A percentile compares a stretch with the other conserved stretches of the same genome.
These are phyloP conservation scores for Daldinia eschscholtzii DNA, from an alignment of 2,329 filamentous ascomycete species.

Conservation along the genomic window DNA sequence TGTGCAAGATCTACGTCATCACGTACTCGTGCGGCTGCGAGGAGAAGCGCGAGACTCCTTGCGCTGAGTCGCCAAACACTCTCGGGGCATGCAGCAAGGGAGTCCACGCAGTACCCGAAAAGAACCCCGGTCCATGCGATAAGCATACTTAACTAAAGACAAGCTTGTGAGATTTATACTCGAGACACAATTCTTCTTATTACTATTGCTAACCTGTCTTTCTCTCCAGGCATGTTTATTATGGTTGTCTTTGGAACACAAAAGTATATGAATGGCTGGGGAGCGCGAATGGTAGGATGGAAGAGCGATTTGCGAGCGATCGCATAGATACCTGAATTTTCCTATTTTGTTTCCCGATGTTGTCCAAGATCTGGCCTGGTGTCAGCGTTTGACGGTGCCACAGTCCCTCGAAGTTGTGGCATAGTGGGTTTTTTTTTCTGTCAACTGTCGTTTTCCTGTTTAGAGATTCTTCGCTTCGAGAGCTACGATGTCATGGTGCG, in stretches of 20 bases:
- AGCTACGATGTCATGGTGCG: constrained; percentile 18
- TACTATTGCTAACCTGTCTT: constrained; percentile 25
- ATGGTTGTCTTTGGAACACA: constrained; percentile 15
- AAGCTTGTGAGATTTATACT: constrained; percentile 1
- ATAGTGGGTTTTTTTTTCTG: constrained; percentile 14
- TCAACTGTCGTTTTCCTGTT: constrained; percentile 27
- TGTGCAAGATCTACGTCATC: constrained; percentile 47
- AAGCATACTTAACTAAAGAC: constrained; percentile 25
- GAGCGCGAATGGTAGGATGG: constrained; percentile 31
- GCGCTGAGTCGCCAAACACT: constrained; percentile 34
- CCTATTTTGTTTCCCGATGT: constrained; percentile 28
- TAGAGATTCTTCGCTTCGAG: constrained; percentile 37
- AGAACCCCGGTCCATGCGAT: constrained; percentile 27
- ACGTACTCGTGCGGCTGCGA: constrained; percentile 45
- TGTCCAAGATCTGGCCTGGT: constrained; percentile 33
- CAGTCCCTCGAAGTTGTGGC: constrained; percentile 19
- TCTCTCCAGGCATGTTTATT: constrained; percentile 9
- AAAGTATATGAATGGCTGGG: constrained; percentile 29
- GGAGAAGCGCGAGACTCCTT: constrained; percentile 25
- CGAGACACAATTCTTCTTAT: too few relatives aligned
- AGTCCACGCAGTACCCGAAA: rapidly evolving
- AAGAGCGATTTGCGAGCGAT: constrained; percentile 50
- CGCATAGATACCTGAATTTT: constrained; percentile 44
- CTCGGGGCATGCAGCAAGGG: constrained; percentile 28
- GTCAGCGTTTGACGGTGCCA: constrained; percentile 25